Percentiles rank a stretch among this genome's conserved stretches.
Conservation (phyloP, 768 basidiomycete species). For the Crepidotus variabilis region DNA sequence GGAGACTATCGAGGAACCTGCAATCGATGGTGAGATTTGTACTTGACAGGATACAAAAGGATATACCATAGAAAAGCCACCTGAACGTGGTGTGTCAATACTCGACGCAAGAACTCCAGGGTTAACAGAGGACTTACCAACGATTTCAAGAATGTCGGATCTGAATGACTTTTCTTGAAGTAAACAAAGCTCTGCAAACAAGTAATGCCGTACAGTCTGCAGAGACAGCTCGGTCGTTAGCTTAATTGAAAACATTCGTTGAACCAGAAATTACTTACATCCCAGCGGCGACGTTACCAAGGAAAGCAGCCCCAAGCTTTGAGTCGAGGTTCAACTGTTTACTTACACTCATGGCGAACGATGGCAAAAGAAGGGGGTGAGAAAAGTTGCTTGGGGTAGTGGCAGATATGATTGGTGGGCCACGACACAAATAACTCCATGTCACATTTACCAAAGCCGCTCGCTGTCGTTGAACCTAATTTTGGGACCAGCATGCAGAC, state of each 20-base stretch:
- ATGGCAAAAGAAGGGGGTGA: not conserved
- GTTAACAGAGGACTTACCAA: not conserved
- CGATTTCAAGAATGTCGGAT: not conserved
- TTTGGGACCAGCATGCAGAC: too few species aligned
- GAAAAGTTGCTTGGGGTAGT: too few species aligned
- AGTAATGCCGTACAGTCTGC: constrained; percentile 2
- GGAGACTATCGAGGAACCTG: constrained; percentile 33
- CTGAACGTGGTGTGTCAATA: constrained; percentile 6
- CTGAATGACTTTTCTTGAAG: not conserved
- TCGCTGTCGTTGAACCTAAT: too few species aligned
- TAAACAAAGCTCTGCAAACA: constrained; percentile 4
- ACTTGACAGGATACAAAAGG: not conserved
- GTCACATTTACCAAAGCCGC: too few species aligned
- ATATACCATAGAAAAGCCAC: constrained; percentile 24
- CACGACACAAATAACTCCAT: too few species aligned
- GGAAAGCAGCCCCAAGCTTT: not conserved
- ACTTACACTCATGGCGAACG: not conserved
- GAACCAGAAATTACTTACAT: not conserved
- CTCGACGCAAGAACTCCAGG: not conserved
- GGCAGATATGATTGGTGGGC: too few species aligned
- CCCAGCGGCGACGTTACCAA: constrained; percentile 1
- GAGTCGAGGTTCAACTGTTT: not conserved
- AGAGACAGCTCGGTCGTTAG: not conserved
- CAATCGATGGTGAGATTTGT: not conserved
- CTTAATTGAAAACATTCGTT: not conserved